Evolutionary conservation across 208 protist genomes (phyloP).

Genomic region (Tritrichomonas foetus): DNA sequence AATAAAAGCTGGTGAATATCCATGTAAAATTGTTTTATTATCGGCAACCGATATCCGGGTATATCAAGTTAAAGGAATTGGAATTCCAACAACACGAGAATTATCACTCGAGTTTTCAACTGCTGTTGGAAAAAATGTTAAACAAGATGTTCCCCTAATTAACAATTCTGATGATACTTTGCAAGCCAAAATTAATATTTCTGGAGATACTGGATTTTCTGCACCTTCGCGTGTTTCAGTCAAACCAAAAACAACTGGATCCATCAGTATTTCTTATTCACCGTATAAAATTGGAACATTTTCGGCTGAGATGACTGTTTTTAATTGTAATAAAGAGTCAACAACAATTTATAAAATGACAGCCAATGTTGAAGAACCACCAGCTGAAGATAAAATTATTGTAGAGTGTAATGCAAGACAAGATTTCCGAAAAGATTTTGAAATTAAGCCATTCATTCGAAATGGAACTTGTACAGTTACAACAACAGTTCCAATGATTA

Average conservation of each 20-base stretch:
- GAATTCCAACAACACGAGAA: background rate
- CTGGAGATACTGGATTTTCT: background rate
- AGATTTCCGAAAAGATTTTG: background rate
- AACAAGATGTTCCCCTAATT: background rate
- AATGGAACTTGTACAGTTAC: background rate
- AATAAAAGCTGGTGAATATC: constrained; percentile 22
- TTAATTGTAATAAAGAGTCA: background rate
- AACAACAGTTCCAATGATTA: background rate
- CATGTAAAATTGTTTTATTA: constrained; percentile 25
- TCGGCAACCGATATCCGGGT: background rate
- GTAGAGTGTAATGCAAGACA: background rate
- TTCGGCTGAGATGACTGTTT: background rate
- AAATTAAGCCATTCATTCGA: background rate
- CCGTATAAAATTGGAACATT: constrained; percentile 8
- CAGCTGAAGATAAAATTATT: constrained; percentile 24
- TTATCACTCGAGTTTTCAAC: background rate
- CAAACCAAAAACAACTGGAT: background rate
- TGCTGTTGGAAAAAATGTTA: background rate
- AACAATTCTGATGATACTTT: background rate
- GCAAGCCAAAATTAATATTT: background rate
- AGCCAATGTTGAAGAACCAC: background rate
- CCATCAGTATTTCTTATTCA: background rate
- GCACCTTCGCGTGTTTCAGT: background rate
- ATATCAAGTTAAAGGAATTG: background rate
- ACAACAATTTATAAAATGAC: background rate